A percentile compares a stretch with the other conserved stretches of the same genome.
Conservation (phyloP, 2,329 filamentous ascomycete species). For the Emmonsia crescens region DNA sequence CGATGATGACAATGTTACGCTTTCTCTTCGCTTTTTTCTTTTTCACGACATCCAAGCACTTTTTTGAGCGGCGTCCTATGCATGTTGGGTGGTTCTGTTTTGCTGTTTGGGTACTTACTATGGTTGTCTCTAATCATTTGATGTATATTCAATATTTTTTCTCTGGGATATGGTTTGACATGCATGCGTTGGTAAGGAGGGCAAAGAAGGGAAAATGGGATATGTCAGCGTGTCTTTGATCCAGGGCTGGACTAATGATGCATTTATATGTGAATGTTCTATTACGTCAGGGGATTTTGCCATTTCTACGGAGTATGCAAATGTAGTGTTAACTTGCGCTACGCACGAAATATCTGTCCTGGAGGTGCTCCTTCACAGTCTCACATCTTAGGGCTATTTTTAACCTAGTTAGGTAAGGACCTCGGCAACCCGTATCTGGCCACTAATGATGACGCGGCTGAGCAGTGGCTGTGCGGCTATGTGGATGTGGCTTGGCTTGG, state of each 20-base stretch:
- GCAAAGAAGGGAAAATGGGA: neutral
- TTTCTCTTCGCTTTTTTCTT: neutral
- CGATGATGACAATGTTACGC: neutral
- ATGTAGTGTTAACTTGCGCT: neutral
- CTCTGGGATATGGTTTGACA: neutral
- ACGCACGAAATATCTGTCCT: neutral
- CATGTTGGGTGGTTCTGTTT: neutral
- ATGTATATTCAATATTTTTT: neutral
- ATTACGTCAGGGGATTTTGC: neutral
- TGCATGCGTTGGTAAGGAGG: neutral
- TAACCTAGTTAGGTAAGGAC: neutral
- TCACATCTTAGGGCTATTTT: too few species aligned
- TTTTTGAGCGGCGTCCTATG: neutral
- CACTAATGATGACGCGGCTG: constrained; percentile 1
- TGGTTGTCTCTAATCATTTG: neutral
- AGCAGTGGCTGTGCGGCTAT: neutral
- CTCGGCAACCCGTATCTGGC: neutral
- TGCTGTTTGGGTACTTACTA: neutral
- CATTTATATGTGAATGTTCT: neutral
- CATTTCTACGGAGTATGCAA: too few species aligned
- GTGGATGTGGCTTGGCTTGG: neutral
- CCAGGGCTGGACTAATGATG: neutral
- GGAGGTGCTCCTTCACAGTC: too few species aligned
- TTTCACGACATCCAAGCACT: neutral
- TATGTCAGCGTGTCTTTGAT: neutral